Evolutionary conservation across 768 basidiomycete genomes (phyloP).

Genomic region (Xerocomellus dryophilus): DNA sequence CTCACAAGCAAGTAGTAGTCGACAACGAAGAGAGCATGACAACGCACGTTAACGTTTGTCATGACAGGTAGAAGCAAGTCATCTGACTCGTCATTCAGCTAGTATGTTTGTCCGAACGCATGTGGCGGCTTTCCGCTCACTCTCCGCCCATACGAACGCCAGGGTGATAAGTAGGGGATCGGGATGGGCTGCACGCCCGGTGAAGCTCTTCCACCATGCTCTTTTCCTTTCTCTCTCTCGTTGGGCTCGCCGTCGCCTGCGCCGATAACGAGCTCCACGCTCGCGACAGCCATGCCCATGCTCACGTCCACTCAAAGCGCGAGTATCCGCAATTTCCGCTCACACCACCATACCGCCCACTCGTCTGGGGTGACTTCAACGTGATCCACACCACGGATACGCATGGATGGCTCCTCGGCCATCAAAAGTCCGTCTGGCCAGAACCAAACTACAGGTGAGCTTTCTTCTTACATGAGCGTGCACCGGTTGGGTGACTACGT

Average conservation of each 20-base stretch:
- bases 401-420: slow-evolving; percentile 80
- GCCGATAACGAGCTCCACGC: slow-evolving; percentile 13
- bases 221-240: slow-evolving; percentile 16
- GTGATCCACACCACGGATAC: slow-evolving; percentile 85
- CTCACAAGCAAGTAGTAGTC: neutral
- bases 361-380: slow-evolving; percentile 89
- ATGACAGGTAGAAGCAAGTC: neutral
- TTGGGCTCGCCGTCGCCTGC: slow-evolving; percentile 23
- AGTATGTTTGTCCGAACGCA: no score
- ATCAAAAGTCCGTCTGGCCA: slow-evolving; percentile 69
- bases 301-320: slow-evolving; percentile 34
- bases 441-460: slow-evolving; percentile 71
- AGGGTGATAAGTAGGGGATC: slow-evolving; percentile 1
- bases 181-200: neutral
- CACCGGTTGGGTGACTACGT: neutral
- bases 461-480: neutral
- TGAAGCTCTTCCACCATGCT: slow-evolving; percentile 7
- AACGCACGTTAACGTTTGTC: no score
- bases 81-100: no score
- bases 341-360: slow-evolving; percentile 57
- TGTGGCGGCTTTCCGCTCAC: no score
- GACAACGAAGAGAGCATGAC: neutral
- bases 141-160: neutral
- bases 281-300: slow-evolving; percentile 35
- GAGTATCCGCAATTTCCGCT: slow-evolving; percentile 42